Conservation (phyloP, 2,329 filamentous ascomycete genomes). For the Claviceps fusiformis region DNA sequence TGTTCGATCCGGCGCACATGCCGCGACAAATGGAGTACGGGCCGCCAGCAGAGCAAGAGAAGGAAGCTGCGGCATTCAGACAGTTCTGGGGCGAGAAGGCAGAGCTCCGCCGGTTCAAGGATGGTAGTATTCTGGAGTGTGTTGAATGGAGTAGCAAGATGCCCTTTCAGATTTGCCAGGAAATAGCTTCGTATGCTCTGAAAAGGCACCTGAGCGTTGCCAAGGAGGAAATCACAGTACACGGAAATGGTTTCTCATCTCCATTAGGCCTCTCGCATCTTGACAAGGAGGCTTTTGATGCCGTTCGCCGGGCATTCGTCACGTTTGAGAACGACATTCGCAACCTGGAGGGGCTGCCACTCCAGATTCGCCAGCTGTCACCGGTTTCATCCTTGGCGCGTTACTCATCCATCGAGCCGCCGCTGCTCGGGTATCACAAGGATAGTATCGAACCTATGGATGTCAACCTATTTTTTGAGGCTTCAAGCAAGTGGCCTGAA, state of each 20-base stretch:
- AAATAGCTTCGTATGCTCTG: slow-evolving; percentile 64
- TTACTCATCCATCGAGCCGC: slow-evolving; percentile 47
- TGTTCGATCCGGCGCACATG: slow-evolving; percentile 60
- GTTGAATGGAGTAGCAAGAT: slow-evolving; percentile 65
- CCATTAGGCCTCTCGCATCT: slow-evolving; percentile 32
- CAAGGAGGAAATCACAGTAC: slow-evolving; percentile 37
- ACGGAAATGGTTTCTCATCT: slow-evolving; percentile 36
- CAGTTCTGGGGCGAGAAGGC: slow-evolving; percentile 92
- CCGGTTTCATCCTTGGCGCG: slow-evolving; percentile 60
- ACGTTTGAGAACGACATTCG: slow-evolving; percentile 66
- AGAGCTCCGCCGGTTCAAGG: slow-evolving; percentile 86
- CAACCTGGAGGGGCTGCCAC: slow-evolving; percentile 65
- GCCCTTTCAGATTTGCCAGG: slow-evolving; percentile 55
- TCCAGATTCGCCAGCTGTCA: slow-evolving; percentile 72
- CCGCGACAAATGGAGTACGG: slow-evolving; percentile 74
- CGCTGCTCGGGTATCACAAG: slow-evolving; percentile 28
- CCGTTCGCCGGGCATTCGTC: slow-evolving; percentile 55
- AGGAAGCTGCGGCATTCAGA: slow-evolving; percentile 67
- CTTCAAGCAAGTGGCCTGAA: slow-evolving; percentile 86
- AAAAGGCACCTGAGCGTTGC: slow-evolving; percentile 52
- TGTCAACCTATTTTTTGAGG: slow-evolving; percentile 81
- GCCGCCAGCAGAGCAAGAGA: slow-evolving; percentile 72
- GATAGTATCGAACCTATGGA: slow-evolving; percentile 48
- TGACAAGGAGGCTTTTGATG: slow-evolving; percentile 49
- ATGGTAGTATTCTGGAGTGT: slow-evolving; percentile 86